Evolutionary conservation across 1,284 basidiomycete genomes (phyloP).

Genomic region (Ustilago bromivora): DNA sequence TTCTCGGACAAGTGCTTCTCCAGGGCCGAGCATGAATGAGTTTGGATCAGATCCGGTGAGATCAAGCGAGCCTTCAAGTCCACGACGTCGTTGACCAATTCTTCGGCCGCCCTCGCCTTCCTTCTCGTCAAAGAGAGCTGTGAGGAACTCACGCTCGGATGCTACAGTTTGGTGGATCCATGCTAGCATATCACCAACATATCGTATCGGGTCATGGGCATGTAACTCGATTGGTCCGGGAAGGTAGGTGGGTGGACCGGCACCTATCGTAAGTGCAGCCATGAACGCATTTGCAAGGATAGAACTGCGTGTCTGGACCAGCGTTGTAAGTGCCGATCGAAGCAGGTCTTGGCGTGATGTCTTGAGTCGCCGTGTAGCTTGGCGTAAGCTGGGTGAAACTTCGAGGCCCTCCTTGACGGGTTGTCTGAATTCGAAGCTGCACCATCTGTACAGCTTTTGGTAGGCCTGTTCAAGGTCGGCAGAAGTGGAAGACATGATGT

Average conservation of each 20-base stretch:
- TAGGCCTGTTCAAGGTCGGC: conserved; percentile 87
- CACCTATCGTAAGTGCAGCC: conserved; percentile 87
- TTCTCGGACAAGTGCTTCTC: conserved; percentile 73
- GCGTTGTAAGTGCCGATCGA: conserved; percentile 75
- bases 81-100: conserved; percentile 48
- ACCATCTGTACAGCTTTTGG: conserved; percentile 88
- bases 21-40: conserved; percentile 21
- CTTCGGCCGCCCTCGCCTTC: conserved; percentile 72
- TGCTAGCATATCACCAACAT: conserved; percentile 97
- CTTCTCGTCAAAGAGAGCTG: conserved; percentile 50
- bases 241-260: conserved; percentile 78
- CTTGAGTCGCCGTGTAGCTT: conserved; percentile 80
- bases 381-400: conserved; percentile 78
- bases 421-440: conserved; percentile 83
- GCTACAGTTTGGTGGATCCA: conserved; percentile 98
- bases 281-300: conserved; percentile 85
- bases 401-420: conserved; percentile 75
- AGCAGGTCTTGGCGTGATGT: conserved; percentile 74
- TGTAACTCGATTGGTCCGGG: conserved; percentile 96
- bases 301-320: conserved; percentile 84
- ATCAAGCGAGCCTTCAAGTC: conserved; percentile 56
- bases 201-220: conserved; percentile 94
- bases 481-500: conserved; percentile 81
- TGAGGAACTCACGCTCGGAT: conserved; percentile 81
- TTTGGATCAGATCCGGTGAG: conserved; percentile 30